Percentiles rank a stretch among this genome's conserved stretches.
These are phyloP conservation scores for Talinum fruticosum DNA, from an alignment of 148 eudicot species.

Conservation along the genomic window DNA sequence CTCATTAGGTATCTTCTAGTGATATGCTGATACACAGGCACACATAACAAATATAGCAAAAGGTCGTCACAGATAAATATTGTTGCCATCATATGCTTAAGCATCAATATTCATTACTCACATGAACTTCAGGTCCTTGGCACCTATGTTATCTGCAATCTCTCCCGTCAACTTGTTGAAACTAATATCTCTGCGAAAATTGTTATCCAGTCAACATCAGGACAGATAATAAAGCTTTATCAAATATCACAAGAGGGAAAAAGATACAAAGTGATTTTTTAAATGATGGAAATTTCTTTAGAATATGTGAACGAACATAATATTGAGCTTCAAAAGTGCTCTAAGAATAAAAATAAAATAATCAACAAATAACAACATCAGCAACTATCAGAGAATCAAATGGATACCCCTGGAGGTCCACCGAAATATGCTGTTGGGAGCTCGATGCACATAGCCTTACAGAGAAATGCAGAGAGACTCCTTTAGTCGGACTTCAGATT, in stretches of 20 bases:
- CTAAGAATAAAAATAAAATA: not conserved
- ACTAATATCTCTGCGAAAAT: constrained; percentile 59
- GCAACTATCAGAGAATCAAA: too few species aligned
- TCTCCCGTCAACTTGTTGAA: constrained; percentile 56
- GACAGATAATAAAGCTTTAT: not conserved
- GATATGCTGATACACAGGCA: not conserved
- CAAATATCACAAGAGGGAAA: too few species aligned
- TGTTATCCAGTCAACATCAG: constrained; percentile 10
- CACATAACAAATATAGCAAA: not conserved
- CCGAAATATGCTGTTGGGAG: too few species aligned
- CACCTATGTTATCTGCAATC: constrained; percentile 43
- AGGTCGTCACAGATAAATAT: not conserved
- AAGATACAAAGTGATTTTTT: too few species aligned
- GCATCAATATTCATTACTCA: constrained; percentile 41
- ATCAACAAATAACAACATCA: not conserved
- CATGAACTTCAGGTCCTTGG: constrained; percentile 49
- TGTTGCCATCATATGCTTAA: not conserved
- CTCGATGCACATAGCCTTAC: too few species aligned
- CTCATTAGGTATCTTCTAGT: not conserved
- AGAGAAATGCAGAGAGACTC: too few species aligned
- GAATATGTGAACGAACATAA: too few species aligned
- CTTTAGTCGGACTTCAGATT: too few species aligned
- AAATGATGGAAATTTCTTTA: too few species aligned
- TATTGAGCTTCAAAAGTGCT: too few species aligned
- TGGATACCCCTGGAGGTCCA: too few species aligned